A percentile compares a stretch with the other conserved stretches of the same genome.
Evolutionary conservation across 2,329 filamentous ascomycete genomes (phyloP).

Genomic region (Neofusicoccum sp.): DNA sequence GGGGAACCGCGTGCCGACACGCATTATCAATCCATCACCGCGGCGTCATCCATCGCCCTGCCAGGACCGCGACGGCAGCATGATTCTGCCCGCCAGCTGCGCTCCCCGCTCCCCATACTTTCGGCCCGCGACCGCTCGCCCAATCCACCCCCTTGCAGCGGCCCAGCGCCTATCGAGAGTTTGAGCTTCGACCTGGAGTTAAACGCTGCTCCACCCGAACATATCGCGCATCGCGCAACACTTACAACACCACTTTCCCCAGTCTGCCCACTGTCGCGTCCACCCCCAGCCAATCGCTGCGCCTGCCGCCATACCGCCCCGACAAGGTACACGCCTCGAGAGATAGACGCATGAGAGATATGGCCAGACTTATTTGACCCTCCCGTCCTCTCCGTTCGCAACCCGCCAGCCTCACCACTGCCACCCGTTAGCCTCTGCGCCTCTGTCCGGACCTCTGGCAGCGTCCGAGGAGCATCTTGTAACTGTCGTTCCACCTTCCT

Average conservation of each 20-base stretch:
- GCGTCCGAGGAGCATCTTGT: neutral
- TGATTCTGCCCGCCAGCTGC: neutral
- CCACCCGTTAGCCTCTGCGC: neutral
- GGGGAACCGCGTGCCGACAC: conserved; percentile 5
- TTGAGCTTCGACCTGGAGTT: neutral
- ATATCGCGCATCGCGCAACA: neutral
- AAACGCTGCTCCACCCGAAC: neutral
- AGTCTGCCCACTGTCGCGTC: neutral
- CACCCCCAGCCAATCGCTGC: neutral
- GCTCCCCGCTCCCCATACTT: conserved; percentile 8
- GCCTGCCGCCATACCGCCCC: neutral
- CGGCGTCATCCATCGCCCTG: conserved; percentile 1
- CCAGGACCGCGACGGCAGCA: neutral
- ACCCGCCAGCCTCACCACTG: neutral
- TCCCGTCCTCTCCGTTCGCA: neutral
- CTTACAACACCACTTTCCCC: conserved; percentile 3
- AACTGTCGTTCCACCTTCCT: neutral
- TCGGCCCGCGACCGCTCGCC: neutral
- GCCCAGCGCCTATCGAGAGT: neutral
- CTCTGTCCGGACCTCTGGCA: neutral
- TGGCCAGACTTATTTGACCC: conserved; percentile 6
- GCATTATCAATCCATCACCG: conserved; percentile 11
- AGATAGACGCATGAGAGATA: neutral
- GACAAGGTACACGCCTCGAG: neutral
- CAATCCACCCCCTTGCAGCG: neutral